Percentiles rank a stretch among this genome's conserved stretches.
phyloP scores from a whole-genome alignment of 306 rosid species.

The Cucurbita moschata region DNA sequence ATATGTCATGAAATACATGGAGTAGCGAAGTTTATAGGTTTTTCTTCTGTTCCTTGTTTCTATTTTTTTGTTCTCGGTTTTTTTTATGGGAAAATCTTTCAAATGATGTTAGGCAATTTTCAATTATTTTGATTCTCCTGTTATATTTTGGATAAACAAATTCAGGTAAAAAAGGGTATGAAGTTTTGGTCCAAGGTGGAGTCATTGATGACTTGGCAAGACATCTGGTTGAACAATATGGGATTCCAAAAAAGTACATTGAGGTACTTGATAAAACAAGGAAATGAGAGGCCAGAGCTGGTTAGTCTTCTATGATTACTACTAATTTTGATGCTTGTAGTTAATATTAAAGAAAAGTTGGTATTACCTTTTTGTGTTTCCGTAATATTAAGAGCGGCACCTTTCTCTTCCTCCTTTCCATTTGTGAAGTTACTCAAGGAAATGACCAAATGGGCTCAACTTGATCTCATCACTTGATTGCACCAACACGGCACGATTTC shows the following conservation, averaged over 20 bases:
- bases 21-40: background rate
- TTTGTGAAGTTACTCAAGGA: background rate
- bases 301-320: background rate
- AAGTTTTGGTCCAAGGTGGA: conserved; percentile 88
- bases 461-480: background rate
- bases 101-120: background rate
- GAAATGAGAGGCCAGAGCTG: conserved; percentile 17
- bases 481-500: background rate
- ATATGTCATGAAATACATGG: background rate
- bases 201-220: conserved; percentile 75
- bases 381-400: background rate
- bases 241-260: conserved; percentile 78
- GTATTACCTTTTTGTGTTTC: background rate
- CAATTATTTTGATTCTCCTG: background rate
- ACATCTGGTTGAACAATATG: conserved; percentile 75
- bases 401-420: background rate
- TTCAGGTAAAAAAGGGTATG: conserved; percentile 79
- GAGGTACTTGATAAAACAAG: conserved; percentile 85
- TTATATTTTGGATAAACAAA: background rate
- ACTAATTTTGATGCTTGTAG: background rate
- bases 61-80: background rate
- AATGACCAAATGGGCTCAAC: background rate
- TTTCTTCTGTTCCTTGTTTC: background rate
- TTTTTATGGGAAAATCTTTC: background rate
- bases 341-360: background rate